phyloP scores from a whole-genome alignment of 768 basidiomycete species.

The Lentinula raphanica region DNA sequence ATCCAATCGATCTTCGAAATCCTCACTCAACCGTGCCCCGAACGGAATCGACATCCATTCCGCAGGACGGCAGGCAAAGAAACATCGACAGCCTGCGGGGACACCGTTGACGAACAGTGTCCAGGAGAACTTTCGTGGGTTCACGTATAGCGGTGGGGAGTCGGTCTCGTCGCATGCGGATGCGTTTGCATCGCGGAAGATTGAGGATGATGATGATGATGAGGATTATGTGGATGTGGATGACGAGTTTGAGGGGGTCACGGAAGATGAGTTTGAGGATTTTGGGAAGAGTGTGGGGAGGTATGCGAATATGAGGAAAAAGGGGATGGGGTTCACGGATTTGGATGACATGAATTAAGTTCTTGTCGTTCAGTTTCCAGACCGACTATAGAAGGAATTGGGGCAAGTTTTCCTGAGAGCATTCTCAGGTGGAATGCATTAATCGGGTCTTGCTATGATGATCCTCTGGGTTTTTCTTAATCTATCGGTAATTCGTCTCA shows the following conservation, averaged over 20 bases:
- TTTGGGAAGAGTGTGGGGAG: slow-evolving; percentile 58
- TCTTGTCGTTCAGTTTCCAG: neutral
- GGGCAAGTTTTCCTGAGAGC: too few relatives aligned
- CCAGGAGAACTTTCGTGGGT: slow-evolving; percentile 95
- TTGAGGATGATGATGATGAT: slow-evolving; percentile 31
- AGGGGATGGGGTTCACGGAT: slow-evolving; percentile 38
- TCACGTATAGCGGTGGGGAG: slow-evolving; percentile 81
- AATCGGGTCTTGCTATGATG: neutral
- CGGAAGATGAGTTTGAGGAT: slow-evolving; percentile 78
- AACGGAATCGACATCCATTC: slow-evolving; percentile 56
- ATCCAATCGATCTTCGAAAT: neutral
- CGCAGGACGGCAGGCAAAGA: slow-evolving; percentile 41
- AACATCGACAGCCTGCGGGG: slow-evolving; percentile 41
- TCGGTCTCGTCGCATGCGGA: slow-evolving; percentile 45
- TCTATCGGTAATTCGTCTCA: neutral
- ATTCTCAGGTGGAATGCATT: neutral
- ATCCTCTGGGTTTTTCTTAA: neutral
- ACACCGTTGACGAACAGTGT: slow-evolving; percentile 81
- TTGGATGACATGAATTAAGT: slow-evolving; percentile 22
- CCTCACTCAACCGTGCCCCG: slow-evolving; percentile 11
- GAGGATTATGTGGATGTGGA: slow-evolving; percentile 24
- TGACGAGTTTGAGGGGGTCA: slow-evolving; percentile 47
- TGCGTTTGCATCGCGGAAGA: slow-evolving; percentile 24
- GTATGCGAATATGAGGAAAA: slow-evolving; percentile 55
- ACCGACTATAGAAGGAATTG: neutral